A percentile compares a stretch with the other conserved stretches of the same genome.
Evolutionary conservation across 352 stramenopile genomes (phyloP).

Genomic region (Phytophthora lateralis): DNA sequence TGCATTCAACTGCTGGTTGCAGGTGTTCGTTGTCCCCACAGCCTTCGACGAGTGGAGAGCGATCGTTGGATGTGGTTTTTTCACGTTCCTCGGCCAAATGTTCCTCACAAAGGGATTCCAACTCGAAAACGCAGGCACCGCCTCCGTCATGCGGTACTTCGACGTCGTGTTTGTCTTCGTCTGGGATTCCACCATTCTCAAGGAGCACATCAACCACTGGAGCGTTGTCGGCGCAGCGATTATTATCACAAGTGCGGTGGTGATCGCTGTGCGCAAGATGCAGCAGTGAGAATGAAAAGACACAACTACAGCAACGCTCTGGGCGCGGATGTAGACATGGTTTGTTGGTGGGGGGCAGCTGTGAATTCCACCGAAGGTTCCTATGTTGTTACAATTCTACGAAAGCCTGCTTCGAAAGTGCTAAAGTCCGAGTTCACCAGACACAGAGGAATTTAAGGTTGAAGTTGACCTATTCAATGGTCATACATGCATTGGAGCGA

Average conservation of each 20-base stretch:
- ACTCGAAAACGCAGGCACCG: background rate
- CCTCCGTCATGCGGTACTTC: no score
- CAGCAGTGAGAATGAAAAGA: slow-evolving; percentile 1
- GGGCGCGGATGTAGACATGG: no score
- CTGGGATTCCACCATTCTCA: background rate
- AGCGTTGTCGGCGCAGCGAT: slow-evolving; percentile 18
- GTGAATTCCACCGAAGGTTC: no score
- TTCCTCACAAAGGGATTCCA: slow-evolving; percentile 66
- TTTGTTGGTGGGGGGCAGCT: no score
- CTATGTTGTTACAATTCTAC: no score
- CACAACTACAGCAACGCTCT: no score
- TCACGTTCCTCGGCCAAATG: slow-evolving; percentile 50
- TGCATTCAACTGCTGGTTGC: background rate
- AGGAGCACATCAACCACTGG: slow-evolving; percentile 34
- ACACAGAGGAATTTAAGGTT: no score
- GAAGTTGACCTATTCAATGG: no score
- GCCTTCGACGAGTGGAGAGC: slow-evolving; percentile 33
- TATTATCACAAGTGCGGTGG: slow-evolving; percentile 32
- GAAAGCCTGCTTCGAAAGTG: no score
- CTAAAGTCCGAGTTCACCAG: no score
- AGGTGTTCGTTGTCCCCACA: slow-evolving; percentile 32
- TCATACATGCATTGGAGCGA: no score
- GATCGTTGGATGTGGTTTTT: slow-evolving; percentile 34
- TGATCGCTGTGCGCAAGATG: slow-evolving; percentile 40
- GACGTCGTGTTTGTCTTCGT: no score